Evolutionary conservation across 148 eudicot genomes (phyloP).

Genomic region (Fallopia convolvulus): DNA sequence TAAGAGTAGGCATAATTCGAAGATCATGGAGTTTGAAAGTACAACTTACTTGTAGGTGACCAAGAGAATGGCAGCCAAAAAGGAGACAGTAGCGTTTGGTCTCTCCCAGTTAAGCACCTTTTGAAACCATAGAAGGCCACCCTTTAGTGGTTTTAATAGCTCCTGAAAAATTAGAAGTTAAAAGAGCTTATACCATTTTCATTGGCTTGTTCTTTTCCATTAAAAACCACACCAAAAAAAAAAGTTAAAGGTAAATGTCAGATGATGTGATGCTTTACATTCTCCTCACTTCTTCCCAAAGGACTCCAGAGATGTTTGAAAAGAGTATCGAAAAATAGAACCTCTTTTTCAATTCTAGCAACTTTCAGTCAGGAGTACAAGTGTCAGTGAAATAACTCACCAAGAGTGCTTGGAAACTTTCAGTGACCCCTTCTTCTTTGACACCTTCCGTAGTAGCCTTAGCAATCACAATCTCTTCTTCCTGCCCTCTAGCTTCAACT

Average conservation of each 20-base stretch:
- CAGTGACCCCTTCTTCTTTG: constrained; percentile 75
- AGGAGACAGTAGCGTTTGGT: constrained; percentile 34
- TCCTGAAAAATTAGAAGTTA: constrained; percentile 26
- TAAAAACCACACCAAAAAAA: too few species aligned
- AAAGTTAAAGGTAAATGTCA: too few species aligned
- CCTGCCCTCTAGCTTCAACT: constrained; percentile 59
- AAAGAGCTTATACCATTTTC: neutral
- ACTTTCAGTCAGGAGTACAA: neutral
- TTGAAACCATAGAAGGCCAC: constrained; percentile 35
- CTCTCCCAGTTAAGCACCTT: constrained; percentile 49
- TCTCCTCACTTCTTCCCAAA: too few species aligned
- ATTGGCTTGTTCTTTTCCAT: too few species aligned
- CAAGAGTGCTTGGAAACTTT: constrained; percentile 54
- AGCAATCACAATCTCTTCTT: constrained; percentile 52
- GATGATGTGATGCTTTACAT: too few species aligned
- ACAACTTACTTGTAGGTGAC: constrained; percentile 54
- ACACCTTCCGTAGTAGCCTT: constrained; percentile 64
- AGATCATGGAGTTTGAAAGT: neutral
- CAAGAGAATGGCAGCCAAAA: constrained; percentile 31
- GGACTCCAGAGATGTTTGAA: too few species aligned
- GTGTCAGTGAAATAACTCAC: constrained; percentile 26
- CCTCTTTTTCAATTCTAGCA: too few species aligned
- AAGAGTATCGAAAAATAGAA: too few species aligned
- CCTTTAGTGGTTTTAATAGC: constrained; percentile 42
- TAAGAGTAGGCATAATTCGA: neutral